These are phyloP conservation scores for Farysia itapuensis DNA, from an alignment of 1,284 basidiomycete species.

Conservation along the genomic window DNA sequence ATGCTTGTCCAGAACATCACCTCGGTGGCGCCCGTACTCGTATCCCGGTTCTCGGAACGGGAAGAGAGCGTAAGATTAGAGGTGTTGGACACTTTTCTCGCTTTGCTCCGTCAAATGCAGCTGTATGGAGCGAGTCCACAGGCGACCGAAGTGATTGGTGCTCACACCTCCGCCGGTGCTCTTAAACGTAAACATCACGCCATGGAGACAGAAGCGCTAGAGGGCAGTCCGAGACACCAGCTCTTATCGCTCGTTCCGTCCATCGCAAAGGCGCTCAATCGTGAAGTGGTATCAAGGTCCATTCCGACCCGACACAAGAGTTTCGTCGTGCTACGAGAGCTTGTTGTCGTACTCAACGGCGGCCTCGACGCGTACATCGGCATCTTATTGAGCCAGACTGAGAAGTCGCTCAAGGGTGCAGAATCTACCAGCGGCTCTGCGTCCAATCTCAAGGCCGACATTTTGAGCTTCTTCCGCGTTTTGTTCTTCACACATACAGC, in stretches of 20 bases:
- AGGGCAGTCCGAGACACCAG: conserved; percentile 49
- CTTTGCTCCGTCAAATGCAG: conserved; percentile 76
- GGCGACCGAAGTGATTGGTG: conserved; percentile 69
- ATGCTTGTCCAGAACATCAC: conserved; percentile 77
- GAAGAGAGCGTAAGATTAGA: conserved; percentile 95
- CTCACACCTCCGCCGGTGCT: conserved; percentile 42
- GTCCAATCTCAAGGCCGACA: conserved; percentile 64
- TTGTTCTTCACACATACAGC: conserved; percentile 82
- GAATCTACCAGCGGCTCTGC: conserved; percentile 55
- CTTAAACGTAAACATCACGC: conserved; percentile 59
- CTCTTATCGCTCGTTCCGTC: conserved; percentile 70
- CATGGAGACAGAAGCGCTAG: conserved; percentile 29
- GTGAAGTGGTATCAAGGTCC: conserved; percentile 82
- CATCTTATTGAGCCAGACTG: conserved; percentile 62
- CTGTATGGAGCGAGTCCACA: conserved; percentile 58
- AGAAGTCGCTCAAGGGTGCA: conserved; percentile 58
- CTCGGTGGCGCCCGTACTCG: conserved; percentile 80
- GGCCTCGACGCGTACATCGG: conserved; percentile 74
- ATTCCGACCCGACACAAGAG: conserved; percentile 81
- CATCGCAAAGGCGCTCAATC: conserved; percentile 77
- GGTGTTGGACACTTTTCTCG: conserved; percentile 81
- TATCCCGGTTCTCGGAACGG: conserved; percentile 87
- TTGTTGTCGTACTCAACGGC: conserved; percentile 79
- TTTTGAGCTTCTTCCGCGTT: conserved; percentile 77
- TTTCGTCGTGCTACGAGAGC: conserved; percentile 74